Evolutionary conservation across 805 yeast species (phyloP).

Genomic region (Kuraishia floccosa): DNA sequence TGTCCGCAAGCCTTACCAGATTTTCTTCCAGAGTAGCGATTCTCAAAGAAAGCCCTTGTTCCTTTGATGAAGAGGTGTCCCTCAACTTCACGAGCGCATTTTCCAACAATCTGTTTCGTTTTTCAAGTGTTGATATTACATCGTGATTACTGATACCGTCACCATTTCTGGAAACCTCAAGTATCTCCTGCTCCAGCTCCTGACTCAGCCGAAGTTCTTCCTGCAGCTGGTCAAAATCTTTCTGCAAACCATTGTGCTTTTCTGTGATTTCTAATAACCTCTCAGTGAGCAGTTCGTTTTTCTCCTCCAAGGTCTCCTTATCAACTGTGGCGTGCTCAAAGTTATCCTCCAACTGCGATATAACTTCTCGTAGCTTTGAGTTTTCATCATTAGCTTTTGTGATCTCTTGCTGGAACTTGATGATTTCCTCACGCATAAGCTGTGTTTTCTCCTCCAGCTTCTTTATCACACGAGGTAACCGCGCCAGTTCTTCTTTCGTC

Average conservation of each 20-base stretch:
- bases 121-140: too few species aligned
- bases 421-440: conserved; percentile 16
- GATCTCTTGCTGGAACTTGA: conserved; percentile 13
- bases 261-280: conserved; percentile 17
- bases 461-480: too few species aligned
- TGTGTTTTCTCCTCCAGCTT: conserved; percentile 36
- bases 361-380: conserved; percentile 11
- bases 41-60: not conserved
- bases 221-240: conserved; percentile 19
- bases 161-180: too few species aligned
- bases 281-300: conserved; percentile 16
- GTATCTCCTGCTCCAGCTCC: conserved; percentile 23
- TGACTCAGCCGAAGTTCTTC: conserved; percentile 25
- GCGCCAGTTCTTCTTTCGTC: too few species aligned
- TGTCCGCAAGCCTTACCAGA: not conserved
- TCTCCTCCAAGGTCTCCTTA: conserved; percentile 25
- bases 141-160: too few species aligned
- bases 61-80: not conserved
- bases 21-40: not conserved
- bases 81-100: conserved; percentile 24
- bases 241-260: conserved; percentile 18
- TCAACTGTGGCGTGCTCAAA: conserved; percentile 28
- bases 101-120: conserved; percentile 27
- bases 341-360: conserved; percentile 12
- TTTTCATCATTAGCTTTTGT: conserved; percentile 17